phyloP scores from a whole-genome alignment of 1,284 basidiomycete species.

The Spongiforma sp. region DNA sequence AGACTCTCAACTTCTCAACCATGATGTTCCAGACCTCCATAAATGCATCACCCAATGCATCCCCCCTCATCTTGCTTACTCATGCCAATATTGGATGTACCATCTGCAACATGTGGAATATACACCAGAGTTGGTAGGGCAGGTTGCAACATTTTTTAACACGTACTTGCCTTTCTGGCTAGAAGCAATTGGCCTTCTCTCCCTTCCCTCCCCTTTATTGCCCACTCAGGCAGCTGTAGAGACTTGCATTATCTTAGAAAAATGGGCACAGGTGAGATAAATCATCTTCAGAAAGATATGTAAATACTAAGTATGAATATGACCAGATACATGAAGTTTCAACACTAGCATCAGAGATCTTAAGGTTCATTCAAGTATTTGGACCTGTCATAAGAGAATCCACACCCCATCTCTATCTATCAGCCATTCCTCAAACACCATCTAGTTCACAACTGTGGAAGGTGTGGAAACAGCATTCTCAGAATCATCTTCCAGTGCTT shows the following conservation, averaged over 20 bases:
- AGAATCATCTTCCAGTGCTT: no score
- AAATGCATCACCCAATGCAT: not conserved
- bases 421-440: no score
- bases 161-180: not conserved
- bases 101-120: not conserved
- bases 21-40: not conserved
- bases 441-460: no score
- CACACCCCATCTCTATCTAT: no score
- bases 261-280: conserved; percentile 8
- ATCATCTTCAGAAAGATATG: no score
- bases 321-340: no score
- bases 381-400: no score
- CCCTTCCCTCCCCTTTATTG: not conserved
- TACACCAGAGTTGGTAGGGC: not conserved
- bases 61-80: conserved; percentile 7
- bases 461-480: no score
- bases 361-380: no score
- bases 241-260: not conserved
- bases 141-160: not conserved
- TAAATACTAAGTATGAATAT: no score
- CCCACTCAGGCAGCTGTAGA: not conserved
- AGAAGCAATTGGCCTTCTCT: not conserved
- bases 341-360: no score
- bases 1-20: no score
- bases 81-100: conserved; percentile 6